These are phyloP conservation scores for Mesembryanthemum crystallinum DNA, from an alignment of 148 eudicot species.

Conservation along the genomic window DNA sequence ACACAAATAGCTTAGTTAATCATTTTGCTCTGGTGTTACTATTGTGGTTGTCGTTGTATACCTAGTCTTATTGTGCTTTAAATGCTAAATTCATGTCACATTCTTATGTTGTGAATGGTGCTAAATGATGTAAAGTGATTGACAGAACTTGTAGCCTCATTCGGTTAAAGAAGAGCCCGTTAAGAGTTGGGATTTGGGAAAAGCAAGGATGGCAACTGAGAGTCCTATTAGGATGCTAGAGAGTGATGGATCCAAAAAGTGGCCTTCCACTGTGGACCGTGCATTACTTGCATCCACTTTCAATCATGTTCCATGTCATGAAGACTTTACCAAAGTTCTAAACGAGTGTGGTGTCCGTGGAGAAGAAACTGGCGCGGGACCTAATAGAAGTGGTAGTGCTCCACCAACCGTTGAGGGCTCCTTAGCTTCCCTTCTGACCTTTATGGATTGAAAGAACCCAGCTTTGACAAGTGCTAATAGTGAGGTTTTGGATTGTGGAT, in stretches of 20 bases:
- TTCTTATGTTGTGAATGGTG: background rate
- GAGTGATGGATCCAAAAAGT: constrained; percentile 22
- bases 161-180: constrained; percentile 5
- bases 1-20: background rate
- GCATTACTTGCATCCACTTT: constrained; percentile 23
- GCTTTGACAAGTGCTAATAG: constrained; percentile 16
- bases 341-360: constrained; percentile 18
- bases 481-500: constrained; percentile 20
- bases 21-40: background rate
- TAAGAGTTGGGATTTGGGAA: background rate
- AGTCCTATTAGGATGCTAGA: constrained; percentile 36
- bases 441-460: constrained; percentile 32
- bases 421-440: constrained; percentile 26
- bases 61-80: background rate
- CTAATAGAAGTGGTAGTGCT: constrained; percentile 47
- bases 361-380: constrained; percentile 23
- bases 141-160: background rate
- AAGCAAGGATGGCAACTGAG: constrained; percentile 33
- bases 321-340: constrained; percentile 17
- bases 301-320: constrained; percentile 16
- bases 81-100: background rate
- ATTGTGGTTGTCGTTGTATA: background rate
- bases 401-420: constrained; percentile 46
- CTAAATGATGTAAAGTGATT: background rate
- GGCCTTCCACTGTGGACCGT: constrained; percentile 17